Percentiles rank a stretch among this genome's conserved stretches.
Conservation (phyloP, 805 yeast genomes). For the Monosporozyma yasuniensis region DNA sequence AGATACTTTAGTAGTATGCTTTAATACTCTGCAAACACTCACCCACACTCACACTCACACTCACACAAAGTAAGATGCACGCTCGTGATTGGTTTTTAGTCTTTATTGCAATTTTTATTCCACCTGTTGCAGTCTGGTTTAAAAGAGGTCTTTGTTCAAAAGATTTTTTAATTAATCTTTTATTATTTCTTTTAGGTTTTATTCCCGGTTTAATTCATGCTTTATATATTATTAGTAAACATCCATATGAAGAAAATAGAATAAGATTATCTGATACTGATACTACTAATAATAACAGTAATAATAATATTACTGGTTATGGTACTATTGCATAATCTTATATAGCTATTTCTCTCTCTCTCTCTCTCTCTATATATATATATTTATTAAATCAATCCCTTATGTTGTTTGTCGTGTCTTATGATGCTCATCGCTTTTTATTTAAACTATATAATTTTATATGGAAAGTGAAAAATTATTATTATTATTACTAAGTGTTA, state of each 20-base stretch:
- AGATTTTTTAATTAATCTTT: conserved; percentile 44
- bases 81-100: conserved; percentile 54
- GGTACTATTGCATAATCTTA: conserved; percentile 4
- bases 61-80: conserved; percentile 9
- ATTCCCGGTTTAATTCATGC: conserved; percentile 66
- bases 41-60: not conserved
- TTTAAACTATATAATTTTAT: no score
- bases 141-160: conserved; percentile 47
- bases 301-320: conserved; percentile 1
- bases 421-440: not conserved
- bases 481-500: no score
- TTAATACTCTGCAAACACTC: not conserved
- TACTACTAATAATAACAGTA: not conserved
- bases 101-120: conserved; percentile 56
- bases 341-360: not conserved
- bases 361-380: not conserved
- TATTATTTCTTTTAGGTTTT: conserved; percentile 52
- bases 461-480: no score
- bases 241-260: conserved; percentile 35
- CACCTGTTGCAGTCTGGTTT: conserved; percentile 62
- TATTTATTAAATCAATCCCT: not conserved
- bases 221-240: conserved; percentile 46
- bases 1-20: no score
- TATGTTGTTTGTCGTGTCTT: not conserved
- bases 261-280: conserved; percentile 1